These are phyloP conservation scores for Fusarium sambucinum DNA, from an alignment of 2,329 filamentous ascomycete genomes.

Conservation along the genomic window DNA sequence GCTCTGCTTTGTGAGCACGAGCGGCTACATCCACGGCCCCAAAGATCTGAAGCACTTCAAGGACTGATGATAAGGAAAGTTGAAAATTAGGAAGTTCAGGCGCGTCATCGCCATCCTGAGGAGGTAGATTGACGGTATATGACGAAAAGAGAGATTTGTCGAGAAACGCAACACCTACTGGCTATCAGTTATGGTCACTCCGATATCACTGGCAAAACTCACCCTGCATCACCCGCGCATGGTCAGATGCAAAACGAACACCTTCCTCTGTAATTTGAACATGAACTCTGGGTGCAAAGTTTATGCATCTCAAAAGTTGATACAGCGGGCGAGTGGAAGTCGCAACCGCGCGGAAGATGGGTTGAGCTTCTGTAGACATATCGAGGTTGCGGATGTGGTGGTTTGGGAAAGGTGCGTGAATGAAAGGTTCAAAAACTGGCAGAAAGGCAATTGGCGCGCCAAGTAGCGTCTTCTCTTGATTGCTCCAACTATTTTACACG, in stretches of 20 bases:
- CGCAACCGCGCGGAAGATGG: conserved; percentile 79
- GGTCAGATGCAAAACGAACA: conserved; percentile 87
- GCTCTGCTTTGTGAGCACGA: conserved; percentile 68
- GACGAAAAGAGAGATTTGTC: conserved; percentile 90
- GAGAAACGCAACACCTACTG: conserved; percentile 74
- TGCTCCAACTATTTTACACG: conserved; percentile 56
- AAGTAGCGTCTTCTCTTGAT: conserved; percentile 50
- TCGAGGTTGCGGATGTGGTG: conserved; percentile 13
- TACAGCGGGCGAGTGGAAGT: conserved; percentile 82
- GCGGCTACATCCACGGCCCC: conserved; percentile 79
- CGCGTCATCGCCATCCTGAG: conserved; percentile 54
- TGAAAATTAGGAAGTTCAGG: conserved; percentile 77
- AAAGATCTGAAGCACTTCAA: conserved; percentile 97
- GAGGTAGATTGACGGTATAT: conserved; percentile 74
- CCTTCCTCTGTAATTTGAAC: conserved; percentile 86
- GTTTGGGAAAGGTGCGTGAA: conserved; percentile 18
- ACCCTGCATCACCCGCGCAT: conserved; percentile 93
- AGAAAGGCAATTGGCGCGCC: conserved; percentile 48
- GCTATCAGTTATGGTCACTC: conserved; percentile 20
- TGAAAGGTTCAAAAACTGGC: conserved; percentile 39
- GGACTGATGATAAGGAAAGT: conserved; percentile 85
- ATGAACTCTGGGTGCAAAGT: conserved; percentile 68
- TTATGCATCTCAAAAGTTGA: conserved; percentile 70
- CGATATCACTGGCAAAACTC: conserved; percentile 42
- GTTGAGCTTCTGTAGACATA: conserved; percentile 55